Percentiles rank a stretch among this genome's conserved stretches.
These are phyloP conservation scores for Cordyceps militaris DNA, from an alignment of 2,329 filamentous ascomycete genomes.

Conservation along the genomic window DNA sequence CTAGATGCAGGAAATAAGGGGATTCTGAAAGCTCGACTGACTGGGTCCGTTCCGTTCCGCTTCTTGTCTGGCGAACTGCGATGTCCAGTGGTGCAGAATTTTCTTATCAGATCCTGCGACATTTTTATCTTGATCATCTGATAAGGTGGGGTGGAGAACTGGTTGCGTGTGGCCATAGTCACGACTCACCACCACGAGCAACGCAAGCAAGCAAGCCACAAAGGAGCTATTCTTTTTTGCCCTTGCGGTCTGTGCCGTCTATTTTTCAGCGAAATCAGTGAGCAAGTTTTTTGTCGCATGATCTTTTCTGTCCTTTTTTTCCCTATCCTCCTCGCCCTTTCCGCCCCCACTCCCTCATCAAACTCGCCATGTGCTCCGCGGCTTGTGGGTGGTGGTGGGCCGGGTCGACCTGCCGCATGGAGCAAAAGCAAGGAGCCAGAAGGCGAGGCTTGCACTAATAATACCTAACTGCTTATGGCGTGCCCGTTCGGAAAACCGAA, in stretches of 20 bases:
- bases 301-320: background rate
- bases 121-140: conserved; percentile 16
- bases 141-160: conserved; percentile 10
- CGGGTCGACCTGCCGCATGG: background rate
- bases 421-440: background rate
- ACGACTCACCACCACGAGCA: background rate
- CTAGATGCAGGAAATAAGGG: too few relatives aligned
- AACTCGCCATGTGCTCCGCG: background rate
- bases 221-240: background rate
- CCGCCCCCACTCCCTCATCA: background rate
- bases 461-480: background rate
- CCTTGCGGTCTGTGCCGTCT: background rate
- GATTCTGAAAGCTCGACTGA: too few relatives aligned
- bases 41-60: background rate
- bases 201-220: background rate
- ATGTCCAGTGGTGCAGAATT: background rate
- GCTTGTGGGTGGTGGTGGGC: background rate
- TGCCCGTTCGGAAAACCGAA: conserved; percentile 5
- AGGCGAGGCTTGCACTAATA: background rate
- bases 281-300: background rate
- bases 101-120: conserved; percentile 14
- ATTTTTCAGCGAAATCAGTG: background rate
- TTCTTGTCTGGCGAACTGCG: background rate
- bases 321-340: background rate
- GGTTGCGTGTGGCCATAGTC: background rate